Evolutionary conservation across 1,284 basidiomycete species (phyloP), one percentile per base, ranked within the genome.

Genomic region (Meira miltonrushii): DNA sequence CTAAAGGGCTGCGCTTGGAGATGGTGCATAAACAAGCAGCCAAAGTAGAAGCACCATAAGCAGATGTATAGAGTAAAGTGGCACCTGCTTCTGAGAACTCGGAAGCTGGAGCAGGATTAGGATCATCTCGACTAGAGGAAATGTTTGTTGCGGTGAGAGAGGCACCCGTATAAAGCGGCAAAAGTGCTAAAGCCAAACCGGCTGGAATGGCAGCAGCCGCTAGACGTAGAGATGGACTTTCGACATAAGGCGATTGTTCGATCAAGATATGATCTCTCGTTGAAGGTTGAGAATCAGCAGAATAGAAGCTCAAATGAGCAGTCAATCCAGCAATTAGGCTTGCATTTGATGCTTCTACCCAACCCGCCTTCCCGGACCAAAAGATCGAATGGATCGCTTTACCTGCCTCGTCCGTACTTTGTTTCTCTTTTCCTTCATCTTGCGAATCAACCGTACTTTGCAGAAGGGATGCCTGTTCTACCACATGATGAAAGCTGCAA

Each of bases 81-180:
- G 55, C 71, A 52, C 57, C 54, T 6, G 55, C 50, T 5, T 58
- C 33, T 6, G 49, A 54, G 7, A 71, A 58, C 0, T 57, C 51
- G 5, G 43, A 37, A 8, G 62, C 58, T 8, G 54, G 41, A 28
- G 66, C 28, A 2, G 64, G 61, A 46, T 58, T 66, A 39, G 64
- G 55, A 43, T 70, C 68, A 37, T 64, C 59, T 43, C 61, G 61
- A 56, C 60, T 64, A 17, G 62, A 52, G 1, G 67, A 61, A 19
- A 68, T 11, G 2, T 60, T 54, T 23, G 57, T 65, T 23, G 62
- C 59, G 15, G 67, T 59, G 54, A 77, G 57, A n/a, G 64, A 57
- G 5, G 75, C 61, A 13, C 73, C 73, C 0, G 74, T 74, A 60
- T 72, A 75, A 33, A 77, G 65, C 1, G 71, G 66, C 3, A 64